Evolutionary conservation across 192 early-diverging fungal species (phyloP).

Genomic region (Linnemannia schmuckeri): DNA sequence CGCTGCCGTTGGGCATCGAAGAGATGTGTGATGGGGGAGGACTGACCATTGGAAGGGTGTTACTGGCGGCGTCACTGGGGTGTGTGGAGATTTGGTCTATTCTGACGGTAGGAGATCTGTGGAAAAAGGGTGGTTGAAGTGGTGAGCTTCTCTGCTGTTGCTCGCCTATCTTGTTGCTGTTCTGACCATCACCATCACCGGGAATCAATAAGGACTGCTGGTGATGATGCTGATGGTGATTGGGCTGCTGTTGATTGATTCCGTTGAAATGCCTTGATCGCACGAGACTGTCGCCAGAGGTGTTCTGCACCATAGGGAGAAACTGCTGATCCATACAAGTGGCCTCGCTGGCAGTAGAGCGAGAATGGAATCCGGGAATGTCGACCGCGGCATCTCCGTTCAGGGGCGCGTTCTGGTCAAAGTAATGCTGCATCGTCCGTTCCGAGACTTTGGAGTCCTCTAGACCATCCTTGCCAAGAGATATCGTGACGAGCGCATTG

Average conservation of each 20-base stretch:
- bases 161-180: not conserved
- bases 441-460: not conserved
- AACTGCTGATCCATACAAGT: not conserved
- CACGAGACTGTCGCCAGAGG: not conserved
- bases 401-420: not conserved
- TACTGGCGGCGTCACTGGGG: not conserved
- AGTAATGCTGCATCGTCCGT: not conserved
- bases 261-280: not conserved
- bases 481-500: conserved; percentile 1
- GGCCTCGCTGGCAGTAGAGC: not conserved
- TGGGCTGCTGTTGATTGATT: not conserved
- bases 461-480: not conserved
- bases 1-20: not conserved
- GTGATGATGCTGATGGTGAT: not conserved
- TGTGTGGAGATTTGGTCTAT: not conserved
- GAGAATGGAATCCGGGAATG: not conserved
- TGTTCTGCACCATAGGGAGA: not conserved
- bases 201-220: not conserved
- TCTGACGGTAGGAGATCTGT: not conserved
- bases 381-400: not conserved
- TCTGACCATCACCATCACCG: too few species aligned
- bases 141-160: not conserved
- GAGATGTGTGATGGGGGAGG: not conserved
- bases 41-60: not conserved
- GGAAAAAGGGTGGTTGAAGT: not conserved